These are phyloP conservation scores for Cyberlindnera maclurae DNA, from an alignment of 805 yeast species.

Conservation along the genomic window DNA sequence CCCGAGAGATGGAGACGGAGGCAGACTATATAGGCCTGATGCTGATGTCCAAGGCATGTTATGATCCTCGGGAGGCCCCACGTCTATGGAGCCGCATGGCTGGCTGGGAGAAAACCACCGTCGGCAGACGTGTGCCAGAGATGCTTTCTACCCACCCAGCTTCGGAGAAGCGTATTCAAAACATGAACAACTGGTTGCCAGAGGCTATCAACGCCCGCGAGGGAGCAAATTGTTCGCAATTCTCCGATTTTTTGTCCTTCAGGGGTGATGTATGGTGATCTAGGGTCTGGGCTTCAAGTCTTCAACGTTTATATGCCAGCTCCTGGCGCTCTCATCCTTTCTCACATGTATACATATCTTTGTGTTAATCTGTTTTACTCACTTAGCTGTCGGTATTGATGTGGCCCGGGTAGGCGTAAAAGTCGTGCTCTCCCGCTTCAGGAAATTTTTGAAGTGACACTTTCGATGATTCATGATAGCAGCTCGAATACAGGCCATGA, in stretches of 20 bases:
- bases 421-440: no score
- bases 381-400: no score
- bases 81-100: slow-evolving; percentile 81
- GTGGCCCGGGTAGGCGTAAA: no score
- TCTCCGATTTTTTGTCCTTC: slow-evolving; percentile 9
- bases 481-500: no score
- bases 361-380: no score
- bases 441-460: no score
- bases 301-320: no score
- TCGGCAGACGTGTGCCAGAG: slow-evolving; percentile 38
- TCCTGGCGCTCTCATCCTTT: no score
- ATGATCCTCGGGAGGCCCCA: slow-evolving; percentile 66
- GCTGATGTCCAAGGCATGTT: slow-evolving; percentile 89
- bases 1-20: slow-evolving; percentile 91
- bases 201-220: slow-evolving; percentile 27
- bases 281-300: no score
- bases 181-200: slow-evolving; percentile 64
- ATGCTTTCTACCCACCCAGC: slow-evolving; percentile 88
- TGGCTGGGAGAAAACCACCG: slow-evolving; percentile 33
- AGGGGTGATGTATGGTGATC: slow-evolving; percentile 3
- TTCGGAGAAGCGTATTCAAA: slow-evolving; percentile 59
- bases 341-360: no score
- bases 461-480: no score
- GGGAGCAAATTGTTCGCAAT: slow-evolving; percentile 10
- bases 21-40: slow-evolving; percentile 93